Conservation (phyloP, 305 asterid genomes). For the Nicotiana rustica region DNA sequence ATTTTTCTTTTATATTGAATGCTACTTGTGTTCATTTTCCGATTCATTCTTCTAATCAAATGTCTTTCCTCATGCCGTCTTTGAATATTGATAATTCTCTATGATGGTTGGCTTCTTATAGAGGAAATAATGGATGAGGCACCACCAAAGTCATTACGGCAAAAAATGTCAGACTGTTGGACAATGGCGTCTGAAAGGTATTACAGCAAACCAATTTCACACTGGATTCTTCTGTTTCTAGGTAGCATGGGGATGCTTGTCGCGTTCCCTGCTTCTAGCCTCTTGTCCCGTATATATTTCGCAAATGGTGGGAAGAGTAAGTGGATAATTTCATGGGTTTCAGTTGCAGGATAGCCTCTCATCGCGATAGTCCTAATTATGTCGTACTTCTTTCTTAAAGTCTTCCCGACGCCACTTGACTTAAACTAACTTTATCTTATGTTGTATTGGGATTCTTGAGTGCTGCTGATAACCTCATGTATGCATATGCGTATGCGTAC, state of each 20-base stretch:
- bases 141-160: conserved; percentile 45
- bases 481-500: conserved; percentile 89
- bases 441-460: conserved; percentile 70
- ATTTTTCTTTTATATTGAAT: neutral
- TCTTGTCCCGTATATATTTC: conserved; percentile 79
- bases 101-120: conserved; percentile 25
- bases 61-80: neutral
- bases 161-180: conserved; percentile 46
- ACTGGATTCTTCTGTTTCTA: conserved; percentile 76
- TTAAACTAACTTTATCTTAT: conserved; percentile 62
- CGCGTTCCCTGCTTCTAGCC: conserved; percentile 87
- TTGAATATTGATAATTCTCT: neutral
- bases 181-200: conserved; percentile 48
- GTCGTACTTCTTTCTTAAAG: conserved; percentile 55
- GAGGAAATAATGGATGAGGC: conserved; percentile 57
- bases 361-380: conserved; percentile 68
- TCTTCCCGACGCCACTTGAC: conserved; percentile 68
- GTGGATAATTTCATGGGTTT: conserved; percentile 92
- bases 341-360: conserved; percentile 94
- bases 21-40: neutral
- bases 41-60: neutral
- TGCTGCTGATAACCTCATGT: conserved; percentile 90
- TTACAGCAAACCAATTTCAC: conserved; percentile 68
- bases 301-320: conserved; percentile 86
- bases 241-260: conserved; percentile 76